Percentiles rank a stretch among this genome's conserved stretches.
These are phyloP conservation scores for Solanum chacoense DNA, from an alignment of 305 asterid genomes.

Conservation along the genomic window DNA sequence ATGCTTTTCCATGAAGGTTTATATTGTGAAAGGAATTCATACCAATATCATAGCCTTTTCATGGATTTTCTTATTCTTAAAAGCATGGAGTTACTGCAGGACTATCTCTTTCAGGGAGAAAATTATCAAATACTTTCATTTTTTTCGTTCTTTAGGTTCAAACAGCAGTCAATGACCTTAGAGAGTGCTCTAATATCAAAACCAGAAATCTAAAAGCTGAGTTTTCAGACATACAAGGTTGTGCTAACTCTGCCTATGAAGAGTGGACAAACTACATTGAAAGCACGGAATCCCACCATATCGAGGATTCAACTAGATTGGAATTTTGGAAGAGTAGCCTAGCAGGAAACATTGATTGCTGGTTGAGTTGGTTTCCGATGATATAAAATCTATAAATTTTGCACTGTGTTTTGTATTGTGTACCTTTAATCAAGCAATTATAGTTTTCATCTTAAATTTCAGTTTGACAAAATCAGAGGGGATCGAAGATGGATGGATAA, in stretches of 20 bases:
- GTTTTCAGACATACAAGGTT: slow-evolving; percentile 2
- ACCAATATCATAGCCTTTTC: background rate
- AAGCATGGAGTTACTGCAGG: background rate
- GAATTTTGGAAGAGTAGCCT: slow-evolving; percentile 5
- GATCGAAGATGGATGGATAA: slow-evolving; percentile 7
- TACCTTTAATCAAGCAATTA: background rate
- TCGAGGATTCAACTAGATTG: background rate
- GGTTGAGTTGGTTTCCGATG: background rate
- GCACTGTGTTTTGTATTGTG: background rate
- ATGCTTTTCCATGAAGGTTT: background rate
- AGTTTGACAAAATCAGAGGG: slow-evolving; percentile 2
- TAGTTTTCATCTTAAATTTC: background rate
- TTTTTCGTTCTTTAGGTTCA: slow-evolving; percentile 3
- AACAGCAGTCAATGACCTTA: background rate
- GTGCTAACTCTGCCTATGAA: background rate
- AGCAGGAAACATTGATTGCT: background rate
- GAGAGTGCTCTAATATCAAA: slow-evolving; percentile 1
- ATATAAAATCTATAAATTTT: background rate
- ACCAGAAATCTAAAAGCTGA: slow-evolving; percentile 5
- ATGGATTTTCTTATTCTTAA: background rate
- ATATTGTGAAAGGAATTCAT: background rate
- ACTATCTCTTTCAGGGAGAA: background rate
- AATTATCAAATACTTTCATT: background rate
- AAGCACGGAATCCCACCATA: background rate
- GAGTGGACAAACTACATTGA: slow-evolving; percentile 8